A percentile compares a stretch with the other conserved stretches of the same genome.
These are phyloP conservation scores for Metarhizium guizhouense DNA, from an alignment of 2,329 filamentous ascomycete genomes.

Conservation along the genomic window DNA sequence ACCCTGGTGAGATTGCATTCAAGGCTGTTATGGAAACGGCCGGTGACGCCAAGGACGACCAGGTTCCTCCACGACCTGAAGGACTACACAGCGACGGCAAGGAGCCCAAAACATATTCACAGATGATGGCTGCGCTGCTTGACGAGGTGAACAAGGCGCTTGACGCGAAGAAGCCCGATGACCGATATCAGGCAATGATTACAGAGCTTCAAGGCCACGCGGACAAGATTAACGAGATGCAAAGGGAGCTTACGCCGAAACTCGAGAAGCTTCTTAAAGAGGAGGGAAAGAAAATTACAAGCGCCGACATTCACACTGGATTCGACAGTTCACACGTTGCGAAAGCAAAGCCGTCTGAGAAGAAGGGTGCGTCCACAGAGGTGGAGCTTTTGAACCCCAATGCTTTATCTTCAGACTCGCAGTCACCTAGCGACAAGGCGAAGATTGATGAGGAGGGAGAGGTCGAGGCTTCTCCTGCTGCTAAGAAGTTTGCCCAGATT, in stretches of 20 bases:
- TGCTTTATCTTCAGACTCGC: constrained; percentile 17
- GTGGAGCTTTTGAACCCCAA: constrained; percentile 73
- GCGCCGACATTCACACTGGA: constrained; percentile 77
- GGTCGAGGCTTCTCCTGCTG: constrained; percentile 66
- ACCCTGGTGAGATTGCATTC: constrained; percentile 78
- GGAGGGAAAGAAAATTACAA: constrained; percentile 85
- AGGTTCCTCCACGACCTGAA: constrained; percentile 64
- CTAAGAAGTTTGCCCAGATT: constrained; percentile 75
- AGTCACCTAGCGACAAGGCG: constrained; percentile 8
- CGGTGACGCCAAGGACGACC: constrained; percentile 62
- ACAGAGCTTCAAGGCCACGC: constrained; percentile 69
- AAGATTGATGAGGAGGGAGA: constrained; percentile 59
- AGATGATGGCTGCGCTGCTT: constrained; percentile 96
- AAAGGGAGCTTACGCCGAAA: constrained; percentile 65
- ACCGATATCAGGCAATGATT: constrained; percentile 67
- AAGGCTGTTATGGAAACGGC: constrained; percentile 79
- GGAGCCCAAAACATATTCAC: constrained; percentile 74
- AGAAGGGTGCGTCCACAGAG: constrained; percentile 38
- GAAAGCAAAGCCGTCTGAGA: constrained; percentile 43
- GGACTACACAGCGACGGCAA: constrained; percentile 70
- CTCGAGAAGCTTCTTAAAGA: constrained; percentile 76
- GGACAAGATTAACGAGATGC: constrained; percentile 67
- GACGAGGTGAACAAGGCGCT: constrained; percentile 85
- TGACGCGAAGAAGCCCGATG: constrained; percentile 62
- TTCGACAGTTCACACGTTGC: constrained; percentile 81